A percentile compares a stretch with the other conserved stretches of the same genome.
phyloP scores from a whole-genome alignment of 768 basidiomycete species.

The Leccinum rimulosum region DNA sequence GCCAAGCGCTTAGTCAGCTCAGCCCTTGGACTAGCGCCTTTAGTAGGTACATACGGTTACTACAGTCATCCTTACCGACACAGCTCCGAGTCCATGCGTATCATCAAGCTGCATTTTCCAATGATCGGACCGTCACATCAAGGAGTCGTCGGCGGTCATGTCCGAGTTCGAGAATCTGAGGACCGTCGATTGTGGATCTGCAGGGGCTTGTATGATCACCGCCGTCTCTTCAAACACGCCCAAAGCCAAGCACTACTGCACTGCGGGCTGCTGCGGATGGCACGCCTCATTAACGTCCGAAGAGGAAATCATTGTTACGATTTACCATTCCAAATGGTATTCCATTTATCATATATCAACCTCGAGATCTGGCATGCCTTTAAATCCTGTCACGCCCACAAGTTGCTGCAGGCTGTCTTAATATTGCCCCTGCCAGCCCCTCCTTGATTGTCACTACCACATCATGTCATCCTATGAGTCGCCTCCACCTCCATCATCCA shows the following conservation, averaged over 20 bases:
- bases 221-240: neutral
- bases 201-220: neutral
- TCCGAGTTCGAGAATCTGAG: neutral
- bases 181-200: neutral
- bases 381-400: neutral
- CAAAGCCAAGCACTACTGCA: neutral
- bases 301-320: neutral
- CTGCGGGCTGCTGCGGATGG: neutral
- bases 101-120: neutral
- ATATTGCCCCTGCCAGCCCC: neutral
- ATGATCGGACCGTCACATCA: neutral
- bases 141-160: neutral
- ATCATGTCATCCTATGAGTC: neutral
- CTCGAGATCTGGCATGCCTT: neutral
- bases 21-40: neutral
- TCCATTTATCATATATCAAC: slow-evolving; percentile 4
- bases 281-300: neutral
- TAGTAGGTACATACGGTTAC: neutral
- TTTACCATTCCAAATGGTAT: neutral
- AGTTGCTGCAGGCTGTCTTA: neutral
- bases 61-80: too few species aligned
- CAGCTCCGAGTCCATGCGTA: too few species aligned
- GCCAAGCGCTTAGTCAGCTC: too few species aligned
- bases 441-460: neutral
- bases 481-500: neutral